phyloP scores from a whole-genome alignment of 768 basidiomycete genomes.

The Pisolithus sp. region DNA sequence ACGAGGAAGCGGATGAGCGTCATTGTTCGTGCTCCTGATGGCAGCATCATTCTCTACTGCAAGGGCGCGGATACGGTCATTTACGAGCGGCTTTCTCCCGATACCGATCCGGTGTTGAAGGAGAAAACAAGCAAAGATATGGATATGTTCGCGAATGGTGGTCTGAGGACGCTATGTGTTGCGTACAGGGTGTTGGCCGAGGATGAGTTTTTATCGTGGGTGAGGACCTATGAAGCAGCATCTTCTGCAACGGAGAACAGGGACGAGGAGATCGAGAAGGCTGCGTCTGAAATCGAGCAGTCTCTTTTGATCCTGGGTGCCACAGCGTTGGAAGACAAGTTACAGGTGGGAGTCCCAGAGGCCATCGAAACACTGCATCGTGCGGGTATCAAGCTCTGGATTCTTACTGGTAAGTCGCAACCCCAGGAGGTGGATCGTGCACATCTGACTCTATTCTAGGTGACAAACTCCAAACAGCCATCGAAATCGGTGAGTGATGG shows the following conservation, averaged over 20 bases:
- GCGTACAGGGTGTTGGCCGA: conserved; percentile 74
- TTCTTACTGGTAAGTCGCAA: conserved; percentile 68
- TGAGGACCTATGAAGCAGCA: conserved; percentile 76
- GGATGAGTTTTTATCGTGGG: conserved; percentile 82
- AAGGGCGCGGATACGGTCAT: conserved; percentile 98
- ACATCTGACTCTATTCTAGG: conserved; percentile 35
- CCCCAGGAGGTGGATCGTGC: background rate
- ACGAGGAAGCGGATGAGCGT: conserved; percentile 96
- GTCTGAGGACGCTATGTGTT: conserved; percentile 86
- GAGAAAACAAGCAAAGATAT: conserved; percentile 79
- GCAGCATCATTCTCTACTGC: conserved; percentile 77
- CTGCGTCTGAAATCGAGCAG: conserved; percentile 78
- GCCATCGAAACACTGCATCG: conserved; percentile 87
- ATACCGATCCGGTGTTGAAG: conserved; percentile 71
- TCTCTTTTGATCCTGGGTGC: conserved; percentile 83
- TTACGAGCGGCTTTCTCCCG: conserved; percentile 72
- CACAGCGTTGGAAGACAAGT: conserved; percentile 93
- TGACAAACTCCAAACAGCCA: conserved; percentile 96
- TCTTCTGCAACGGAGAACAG: conserved; percentile 66
- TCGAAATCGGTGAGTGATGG: conserved; percentile 68
- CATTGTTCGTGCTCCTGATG: conserved; percentile 79
- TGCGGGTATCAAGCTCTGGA: conserved; percentile 98
- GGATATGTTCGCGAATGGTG: conserved; percentile 90
- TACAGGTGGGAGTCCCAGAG: conserved; percentile 95
- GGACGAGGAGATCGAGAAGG: conserved; percentile 89